phyloP scores from a whole-genome alignment of 768 basidiomycete species.

The Trametes maxima region DNA sequence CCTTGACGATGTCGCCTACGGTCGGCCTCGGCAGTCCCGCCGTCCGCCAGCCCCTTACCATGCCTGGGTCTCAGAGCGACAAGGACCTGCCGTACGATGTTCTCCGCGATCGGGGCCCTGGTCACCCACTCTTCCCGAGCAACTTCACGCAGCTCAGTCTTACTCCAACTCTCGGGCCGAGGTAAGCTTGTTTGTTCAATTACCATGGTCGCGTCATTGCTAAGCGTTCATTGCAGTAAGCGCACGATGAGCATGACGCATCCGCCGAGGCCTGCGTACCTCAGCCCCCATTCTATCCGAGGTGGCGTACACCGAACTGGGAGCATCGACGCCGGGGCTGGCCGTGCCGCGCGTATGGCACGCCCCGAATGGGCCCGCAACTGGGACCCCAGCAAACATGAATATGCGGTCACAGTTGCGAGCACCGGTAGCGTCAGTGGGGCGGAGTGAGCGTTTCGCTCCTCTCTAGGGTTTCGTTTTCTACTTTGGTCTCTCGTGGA shows the following conservation, averaged over 20 bases:
- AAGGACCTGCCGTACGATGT: conserved; percentile 44
- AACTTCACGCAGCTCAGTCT: conserved; percentile 71
- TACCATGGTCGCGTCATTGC: background rate
- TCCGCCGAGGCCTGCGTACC: conserved; percentile 33
- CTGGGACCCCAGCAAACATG: conserved; percentile 44
- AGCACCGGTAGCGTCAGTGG: conserved; percentile 40
- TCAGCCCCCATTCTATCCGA: conserved; percentile 30
- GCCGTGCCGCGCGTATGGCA: conserved; percentile 22
- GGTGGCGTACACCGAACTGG: conserved; percentile 23
- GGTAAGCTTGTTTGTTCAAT: conserved; percentile 37
- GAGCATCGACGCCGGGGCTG: conserved; percentile 27
- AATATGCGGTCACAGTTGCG: conserved; percentile 45
- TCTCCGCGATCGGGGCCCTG: conserved; percentile 66
- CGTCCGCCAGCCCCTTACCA: conserved; percentile 3
- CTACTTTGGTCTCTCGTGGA: too few relatives aligned
- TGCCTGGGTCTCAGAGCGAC: conserved; percentile 22
- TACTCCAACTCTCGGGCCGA: conserved; percentile 65
- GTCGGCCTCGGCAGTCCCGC: conserved; percentile 18
- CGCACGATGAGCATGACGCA: conserved; percentile 31
- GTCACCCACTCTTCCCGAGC: conserved; percentile 80
- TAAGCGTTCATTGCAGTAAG: conserved; percentile 20
- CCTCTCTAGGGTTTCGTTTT: too few relatives aligned
- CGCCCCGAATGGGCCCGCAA: conserved; percentile 41
- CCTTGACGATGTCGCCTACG: conserved; percentile 22
- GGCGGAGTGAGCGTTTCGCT: conserved; percentile 9